Conservation (phyloP, 1,284 basidiomycete species). For the Papiliotrema fonsecae region DNA sequence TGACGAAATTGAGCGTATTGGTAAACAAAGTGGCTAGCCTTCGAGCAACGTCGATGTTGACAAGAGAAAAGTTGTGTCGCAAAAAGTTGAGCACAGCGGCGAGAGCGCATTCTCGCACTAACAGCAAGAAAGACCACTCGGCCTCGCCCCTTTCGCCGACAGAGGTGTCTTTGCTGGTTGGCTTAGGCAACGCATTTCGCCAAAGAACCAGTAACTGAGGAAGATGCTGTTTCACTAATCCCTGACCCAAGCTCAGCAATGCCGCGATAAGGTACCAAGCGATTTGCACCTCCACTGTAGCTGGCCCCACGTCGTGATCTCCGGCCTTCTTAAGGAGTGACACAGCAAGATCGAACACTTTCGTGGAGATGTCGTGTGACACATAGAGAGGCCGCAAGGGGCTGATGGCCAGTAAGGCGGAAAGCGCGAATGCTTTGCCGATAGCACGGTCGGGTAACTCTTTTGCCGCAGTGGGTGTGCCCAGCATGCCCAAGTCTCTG, state of each 20-base stretch:
- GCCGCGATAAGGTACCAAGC: conserved; percentile 91
- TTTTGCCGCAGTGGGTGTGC: conserved; percentile 62
- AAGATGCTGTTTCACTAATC: conserved; percentile 86
- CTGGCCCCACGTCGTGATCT: conserved; percentile 79
- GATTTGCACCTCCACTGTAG: conserved; percentile 81
- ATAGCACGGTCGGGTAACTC: conserved; percentile 69
- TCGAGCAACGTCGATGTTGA: conserved; percentile 85
- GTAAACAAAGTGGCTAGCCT: conserved; percentile 79
- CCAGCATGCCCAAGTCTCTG: conserved; percentile 53
- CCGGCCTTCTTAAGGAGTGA: conserved; percentile 84
- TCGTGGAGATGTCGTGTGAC: conserved; percentile 86
- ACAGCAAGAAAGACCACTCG: conserved; percentile 89
- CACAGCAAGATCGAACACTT: conserved; percentile 85
- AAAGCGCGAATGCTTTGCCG: conserved; percentile 84
- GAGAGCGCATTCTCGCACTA: conserved; percentile 85
- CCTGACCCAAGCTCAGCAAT: conserved; percentile 86
- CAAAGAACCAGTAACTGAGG: conserved; percentile 90
- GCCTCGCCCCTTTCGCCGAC: conserved; percentile 61
- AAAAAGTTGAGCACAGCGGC: conserved; percentile 85
- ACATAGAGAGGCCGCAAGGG: conserved; percentile 86
- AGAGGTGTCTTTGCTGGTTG: conserved; percentile 75
- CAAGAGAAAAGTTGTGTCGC: conserved; percentile 68
- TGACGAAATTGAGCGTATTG: conserved; percentile 86
- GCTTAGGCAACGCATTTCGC: conserved; percentile 94
- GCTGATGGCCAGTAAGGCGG: conserved; percentile 79